Conservation (phyloP, 176 grass and related monocot species). For the Saccharum spontaneum region DNA sequence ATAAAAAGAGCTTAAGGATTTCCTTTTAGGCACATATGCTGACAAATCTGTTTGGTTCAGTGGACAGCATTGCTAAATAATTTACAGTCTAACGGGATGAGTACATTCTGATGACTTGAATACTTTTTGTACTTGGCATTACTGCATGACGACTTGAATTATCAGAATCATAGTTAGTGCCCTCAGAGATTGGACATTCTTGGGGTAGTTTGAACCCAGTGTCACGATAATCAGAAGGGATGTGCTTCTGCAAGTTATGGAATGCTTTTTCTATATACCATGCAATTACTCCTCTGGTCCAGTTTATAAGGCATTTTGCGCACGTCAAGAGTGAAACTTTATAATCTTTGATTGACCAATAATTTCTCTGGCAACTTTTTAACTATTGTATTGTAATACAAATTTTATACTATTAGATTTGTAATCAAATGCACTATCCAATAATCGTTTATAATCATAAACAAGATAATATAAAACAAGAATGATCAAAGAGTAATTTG, state of each 20-base stretch:
- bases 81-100: neutral
- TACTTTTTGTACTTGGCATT: neutral
- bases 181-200: neutral
- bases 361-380: too few relatives aligned
- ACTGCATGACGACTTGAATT: neutral
- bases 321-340: too few relatives aligned
- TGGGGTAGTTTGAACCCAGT: neutral
- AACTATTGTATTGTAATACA: too few relatives aligned
- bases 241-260: neutral
- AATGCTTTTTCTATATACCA: neutral
- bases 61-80: neutral
- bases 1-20: neutral
- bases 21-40: neutral
- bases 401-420: too few relatives aligned
- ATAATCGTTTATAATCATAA: too few relatives aligned
- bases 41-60: neutral
- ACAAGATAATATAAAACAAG: too few relatives aligned
- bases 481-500: too few relatives aligned
- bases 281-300: neutral
- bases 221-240: neutral
- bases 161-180: neutral
- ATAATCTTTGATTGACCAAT: too few relatives aligned
- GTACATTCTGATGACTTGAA: neutral
- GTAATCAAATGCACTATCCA: too few relatives aligned
- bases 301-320: too few relatives aligned